phyloP scores from a whole-genome alignment of 2,329 filamentous ascomycete genomes.

The Magnaporthiopsis incrustans region DNA sequence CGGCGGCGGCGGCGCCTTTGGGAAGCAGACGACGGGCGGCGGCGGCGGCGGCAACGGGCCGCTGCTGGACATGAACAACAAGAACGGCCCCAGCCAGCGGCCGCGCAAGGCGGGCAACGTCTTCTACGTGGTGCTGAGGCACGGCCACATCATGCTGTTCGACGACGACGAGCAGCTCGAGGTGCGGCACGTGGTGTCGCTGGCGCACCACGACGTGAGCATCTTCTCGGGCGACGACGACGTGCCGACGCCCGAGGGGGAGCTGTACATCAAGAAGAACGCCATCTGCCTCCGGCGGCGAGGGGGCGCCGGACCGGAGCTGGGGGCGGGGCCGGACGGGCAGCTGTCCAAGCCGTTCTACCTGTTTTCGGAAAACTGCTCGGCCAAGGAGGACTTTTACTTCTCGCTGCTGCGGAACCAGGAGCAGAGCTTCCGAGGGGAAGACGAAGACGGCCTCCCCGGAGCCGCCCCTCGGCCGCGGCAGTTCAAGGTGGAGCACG shows the following conservation, averaged over 20 bases:
- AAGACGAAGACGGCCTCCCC: constrained; percentile 24
- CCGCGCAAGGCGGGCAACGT: constrained; percentile 71
- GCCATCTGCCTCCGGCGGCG: constrained; percentile 74
- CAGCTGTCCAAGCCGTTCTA: constrained; percentile 74
- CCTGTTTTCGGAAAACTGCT: constrained; percentile 90
- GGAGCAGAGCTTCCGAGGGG: constrained; percentile 54
- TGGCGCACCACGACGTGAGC: constrained; percentile 78
- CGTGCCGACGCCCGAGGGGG: constrained; percentile 66
- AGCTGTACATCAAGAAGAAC: constrained; percentile 92
- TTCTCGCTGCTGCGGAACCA: constrained; percentile 84
- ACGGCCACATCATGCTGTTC: constrained; percentile 95
- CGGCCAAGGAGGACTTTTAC: constrained; percentile 97
- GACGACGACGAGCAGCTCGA: constrained; percentile 93
- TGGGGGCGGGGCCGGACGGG: constrained; percentile 47
- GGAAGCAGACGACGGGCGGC: no score
- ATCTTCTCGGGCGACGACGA: constrained; percentile 72
- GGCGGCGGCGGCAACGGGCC: no score
- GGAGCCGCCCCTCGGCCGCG: constrained; percentile 61
- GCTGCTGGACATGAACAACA: constrained; percentile 41
- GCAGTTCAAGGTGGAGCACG: constrained; percentile 74
- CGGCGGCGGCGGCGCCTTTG: no score
- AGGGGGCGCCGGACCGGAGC: constrained; percentile 42
- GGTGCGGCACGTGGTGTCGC: constrained; percentile 89
- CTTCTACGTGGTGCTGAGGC: constrained; percentile 85
- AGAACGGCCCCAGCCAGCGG: constrained; percentile 39